Evolutionary conservation across 352 stramenopile species (phyloP).

Genomic region (Phytophthora meadii): DNA sequence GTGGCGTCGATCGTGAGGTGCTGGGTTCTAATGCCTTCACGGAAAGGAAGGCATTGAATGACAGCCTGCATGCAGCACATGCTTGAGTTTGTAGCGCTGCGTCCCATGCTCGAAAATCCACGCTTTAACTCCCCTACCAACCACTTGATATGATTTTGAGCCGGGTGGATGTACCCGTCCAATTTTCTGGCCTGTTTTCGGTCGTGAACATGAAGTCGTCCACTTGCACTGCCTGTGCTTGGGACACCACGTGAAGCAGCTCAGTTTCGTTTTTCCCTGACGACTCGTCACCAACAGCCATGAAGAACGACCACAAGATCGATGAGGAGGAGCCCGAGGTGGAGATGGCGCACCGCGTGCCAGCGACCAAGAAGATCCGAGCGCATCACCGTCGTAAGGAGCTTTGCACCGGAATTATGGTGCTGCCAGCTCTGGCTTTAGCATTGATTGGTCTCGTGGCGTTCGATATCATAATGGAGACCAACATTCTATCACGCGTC

Average conservation of each 20-base stretch:
- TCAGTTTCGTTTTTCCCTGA: no score
- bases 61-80: not conserved
- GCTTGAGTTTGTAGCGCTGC: not conserved
- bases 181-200: slow-evolving; percentile 7
- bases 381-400: slow-evolving; percentile 15
- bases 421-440: slow-evolving; percentile 13
- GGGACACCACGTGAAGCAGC: no score
- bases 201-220: slow-evolving; percentile 5
- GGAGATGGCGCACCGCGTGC: slow-evolving; percentile 2
- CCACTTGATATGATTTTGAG: slow-evolving; percentile 16
- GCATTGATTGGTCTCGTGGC: slow-evolving; percentile 17
- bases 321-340: not conserved
- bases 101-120: not conserved
- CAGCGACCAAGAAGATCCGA: slow-evolving; percentile 4
- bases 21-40: not conserved
- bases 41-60: not conserved
- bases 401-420: slow-evolving; percentile 11
- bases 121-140: not conserved
- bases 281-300: not conserved
- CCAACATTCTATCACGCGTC: slow-evolving; percentile 14
- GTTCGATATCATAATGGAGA: slow-evolving; percentile 35
- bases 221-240: slow-evolving; percentile 3
- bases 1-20: slow-evolving; percentile 1
- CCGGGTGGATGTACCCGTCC: slow-evolving; percentile 9
- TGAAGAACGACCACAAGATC: slow-evolving; percentile 8